phyloP scores from a whole-genome alignment of 78 protist genomes.

The Monosiga brevicollis region DNA sequence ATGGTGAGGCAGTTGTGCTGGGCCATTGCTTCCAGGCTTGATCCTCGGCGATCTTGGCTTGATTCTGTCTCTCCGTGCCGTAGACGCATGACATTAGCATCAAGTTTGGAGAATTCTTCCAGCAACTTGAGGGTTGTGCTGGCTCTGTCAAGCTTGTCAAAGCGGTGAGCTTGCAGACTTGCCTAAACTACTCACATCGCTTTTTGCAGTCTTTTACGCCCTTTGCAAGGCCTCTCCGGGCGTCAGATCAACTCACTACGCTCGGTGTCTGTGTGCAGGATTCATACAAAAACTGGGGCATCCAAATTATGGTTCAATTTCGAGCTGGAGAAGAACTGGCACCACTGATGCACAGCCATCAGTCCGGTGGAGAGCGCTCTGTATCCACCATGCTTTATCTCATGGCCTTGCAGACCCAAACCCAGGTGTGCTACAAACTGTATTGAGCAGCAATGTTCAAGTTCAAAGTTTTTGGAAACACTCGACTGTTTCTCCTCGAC shows the following conservation, averaged over 20 bases:
- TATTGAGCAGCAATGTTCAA: too few species aligned
- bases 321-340: conserved; percentile 37
- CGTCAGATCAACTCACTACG: too few species aligned
- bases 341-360: conserved; percentile 37
- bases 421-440: conserved; percentile 1
- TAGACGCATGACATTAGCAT: conserved; percentile 23
- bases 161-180: not conserved
- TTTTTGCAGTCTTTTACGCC: not conserved
- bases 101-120: conserved; percentile 36
- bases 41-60: too few species aligned
- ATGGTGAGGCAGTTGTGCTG: too few species aligned
- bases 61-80: too few species aligned
- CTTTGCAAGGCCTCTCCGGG: not conserved
- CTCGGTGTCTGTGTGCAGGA: not conserved
- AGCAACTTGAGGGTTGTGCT: conserved; percentile 29
- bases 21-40: too few species aligned
- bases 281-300: conserved; percentile 42
- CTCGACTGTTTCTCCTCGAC: too few species aligned
- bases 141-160: conserved; percentile 54
- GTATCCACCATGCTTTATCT: conserved; percentile 82
- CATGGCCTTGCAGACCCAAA: conserved; percentile 63
- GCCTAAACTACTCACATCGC: not conserved
- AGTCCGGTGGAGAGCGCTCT: conserved; percentile 81
- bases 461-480: too few species aligned
- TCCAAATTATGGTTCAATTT: conserved; percentile 65